phyloP scores from a whole-genome alignment of 331 rosid genomes.

The Saraca asoca region DNA sequence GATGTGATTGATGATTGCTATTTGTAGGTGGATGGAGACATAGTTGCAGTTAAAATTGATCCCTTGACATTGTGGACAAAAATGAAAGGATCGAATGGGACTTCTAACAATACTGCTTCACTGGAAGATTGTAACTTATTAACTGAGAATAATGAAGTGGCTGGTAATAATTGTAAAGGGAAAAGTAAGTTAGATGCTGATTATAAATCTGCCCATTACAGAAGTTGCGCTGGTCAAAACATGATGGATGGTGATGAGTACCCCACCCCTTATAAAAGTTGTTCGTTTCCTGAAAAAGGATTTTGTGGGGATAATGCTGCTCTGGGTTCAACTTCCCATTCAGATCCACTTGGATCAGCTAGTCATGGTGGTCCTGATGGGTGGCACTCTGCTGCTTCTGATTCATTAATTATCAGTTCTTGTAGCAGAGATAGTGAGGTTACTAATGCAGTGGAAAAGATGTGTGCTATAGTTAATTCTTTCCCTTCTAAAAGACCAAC shows the following conservation, averaged over 20 bases:
- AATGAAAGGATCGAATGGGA: conserved; percentile 71
- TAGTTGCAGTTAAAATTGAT: conserved; percentile 75
- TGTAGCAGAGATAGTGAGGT: conserved; percentile 41
- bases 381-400: conserved; percentile 30
- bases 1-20: conserved; percentile 32
- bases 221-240: conserved; percentile 36
- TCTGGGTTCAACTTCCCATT: conserved; percentile 37
- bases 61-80: conserved; percentile 69
- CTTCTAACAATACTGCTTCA: conserved; percentile 41
- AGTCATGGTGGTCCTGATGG: conserved; percentile 38
- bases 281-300: conserved; percentile 38
- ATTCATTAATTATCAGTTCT: conserved; percentile 39
- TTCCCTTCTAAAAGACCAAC: conserved; percentile 83
- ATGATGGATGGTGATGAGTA: conserved; percentile 44
- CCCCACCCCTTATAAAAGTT: conserved; percentile 33
- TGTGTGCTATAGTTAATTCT: conserved; percentile 59
- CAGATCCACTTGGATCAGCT: conserved; percentile 37
- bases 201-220: conserved; percentile 33
- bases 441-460: conserved; percentile 48
- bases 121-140: conserved; percentile 42
- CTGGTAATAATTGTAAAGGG: conserved; percentile 47
- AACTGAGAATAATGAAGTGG: conserved; percentile 44
- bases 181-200: conserved; percentile 46
- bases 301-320: conserved; percentile 28
- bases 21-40: conserved; percentile 86